Percentiles rank a stretch among this genome's conserved stretches.
These are phyloP conservation scores for Teratosphaeria destructans DNA, from an alignment of 2,329 filamentous ascomycete genomes.

Conservation along the genomic window DNA sequence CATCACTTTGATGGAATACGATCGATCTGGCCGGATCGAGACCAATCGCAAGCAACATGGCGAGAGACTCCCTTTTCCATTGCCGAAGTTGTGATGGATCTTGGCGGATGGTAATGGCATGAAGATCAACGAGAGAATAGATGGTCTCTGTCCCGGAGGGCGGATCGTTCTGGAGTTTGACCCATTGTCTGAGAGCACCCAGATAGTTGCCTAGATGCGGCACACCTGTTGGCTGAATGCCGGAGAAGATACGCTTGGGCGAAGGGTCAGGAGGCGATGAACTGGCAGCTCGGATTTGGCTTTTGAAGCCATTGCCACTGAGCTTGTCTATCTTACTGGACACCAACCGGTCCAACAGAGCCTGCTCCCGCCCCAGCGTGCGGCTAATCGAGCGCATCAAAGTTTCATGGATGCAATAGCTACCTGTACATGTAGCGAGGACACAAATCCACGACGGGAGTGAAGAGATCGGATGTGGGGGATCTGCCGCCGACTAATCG, in stretches of 20 bases:
- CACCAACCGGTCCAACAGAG: background rate
- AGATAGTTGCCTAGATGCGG: constrained; percentile 95
- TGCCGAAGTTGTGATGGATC: constrained; percentile 49
- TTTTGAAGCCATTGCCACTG: background rate
- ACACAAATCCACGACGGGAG: background rate
- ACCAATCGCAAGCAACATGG: constrained; percentile 72
- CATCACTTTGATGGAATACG: constrained; percentile 62
- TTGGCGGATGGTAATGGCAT: constrained; percentile 78
- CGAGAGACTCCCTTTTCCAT: constrained; percentile 65
- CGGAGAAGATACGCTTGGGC: constrained; percentile 66
- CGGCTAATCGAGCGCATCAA: background rate
- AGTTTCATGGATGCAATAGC: background rate
- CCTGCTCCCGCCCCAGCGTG: background rate
- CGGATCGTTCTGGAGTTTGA: constrained; percentile 60
- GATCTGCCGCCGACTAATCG: background rate
- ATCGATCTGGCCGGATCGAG: constrained; percentile 65
- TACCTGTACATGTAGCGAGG: background rate
- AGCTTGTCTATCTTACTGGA: background rate
- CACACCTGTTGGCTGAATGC: constrained; percentile 90
- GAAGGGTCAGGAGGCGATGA: constrained; percentile 3
- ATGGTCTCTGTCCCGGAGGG: constrained; percentile 51
- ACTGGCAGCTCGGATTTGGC: background rate
- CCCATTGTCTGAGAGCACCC: constrained; percentile 81
- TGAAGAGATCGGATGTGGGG: background rate
- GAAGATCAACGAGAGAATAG: constrained; percentile 85